Percentiles rank a stretch among this genome's conserved stretches.
Conservation (phyloP, 768 basidiomycete species). For the Paxillus involutus region DNA sequence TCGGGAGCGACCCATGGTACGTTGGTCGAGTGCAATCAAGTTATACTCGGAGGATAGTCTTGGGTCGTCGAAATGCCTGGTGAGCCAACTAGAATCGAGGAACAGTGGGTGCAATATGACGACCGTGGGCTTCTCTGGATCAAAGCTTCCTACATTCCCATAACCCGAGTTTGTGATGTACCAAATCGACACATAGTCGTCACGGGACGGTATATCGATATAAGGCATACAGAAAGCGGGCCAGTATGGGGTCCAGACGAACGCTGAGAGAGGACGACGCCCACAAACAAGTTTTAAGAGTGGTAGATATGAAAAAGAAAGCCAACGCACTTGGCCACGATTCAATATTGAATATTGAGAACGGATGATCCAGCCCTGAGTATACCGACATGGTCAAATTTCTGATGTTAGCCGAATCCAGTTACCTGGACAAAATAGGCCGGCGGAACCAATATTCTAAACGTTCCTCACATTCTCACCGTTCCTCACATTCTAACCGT, state of each 20-base stretch:
- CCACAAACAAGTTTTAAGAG: slow-evolving; percentile 18
- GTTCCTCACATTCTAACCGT: neutral
- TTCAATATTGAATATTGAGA: neutral
- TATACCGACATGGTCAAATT: slow-evolving; percentile 14
- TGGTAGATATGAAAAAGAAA: slow-evolving; percentile 10
- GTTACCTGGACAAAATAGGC: slow-evolving; percentile 19
- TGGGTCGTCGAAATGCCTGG: slow-evolving; percentile 64
- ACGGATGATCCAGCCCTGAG: slow-evolving; percentile 14
- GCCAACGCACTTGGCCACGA: neutral
- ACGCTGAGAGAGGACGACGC: slow-evolving; percentile 1
- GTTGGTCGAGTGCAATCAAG: slow-evolving; percentile 73
- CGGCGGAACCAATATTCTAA: slow-evolving; percentile 8
- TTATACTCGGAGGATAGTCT: slow-evolving; percentile 61
- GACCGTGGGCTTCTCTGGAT: slow-evolving; percentile 63
- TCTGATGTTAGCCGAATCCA: slow-evolving; percentile 17
- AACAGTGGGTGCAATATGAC: slow-evolving; percentile 68
- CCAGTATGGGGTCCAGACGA: neutral
- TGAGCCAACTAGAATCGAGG: slow-evolving; percentile 69
- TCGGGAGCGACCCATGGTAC: slow-evolving; percentile 58
- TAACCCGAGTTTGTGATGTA: slow-evolving; percentile 65
- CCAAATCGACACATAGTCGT: slow-evolving; percentile 71
- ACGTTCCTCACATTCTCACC: neutral
- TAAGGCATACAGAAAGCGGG: slow-evolving; percentile 54
- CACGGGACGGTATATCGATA: slow-evolving; percentile 59
- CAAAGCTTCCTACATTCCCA: slow-evolving; percentile 64